Base-by-base conservation (phyloP, 2,329 filamentous ascomycete genomes). In the Aureobasidium sp. region DNA sequence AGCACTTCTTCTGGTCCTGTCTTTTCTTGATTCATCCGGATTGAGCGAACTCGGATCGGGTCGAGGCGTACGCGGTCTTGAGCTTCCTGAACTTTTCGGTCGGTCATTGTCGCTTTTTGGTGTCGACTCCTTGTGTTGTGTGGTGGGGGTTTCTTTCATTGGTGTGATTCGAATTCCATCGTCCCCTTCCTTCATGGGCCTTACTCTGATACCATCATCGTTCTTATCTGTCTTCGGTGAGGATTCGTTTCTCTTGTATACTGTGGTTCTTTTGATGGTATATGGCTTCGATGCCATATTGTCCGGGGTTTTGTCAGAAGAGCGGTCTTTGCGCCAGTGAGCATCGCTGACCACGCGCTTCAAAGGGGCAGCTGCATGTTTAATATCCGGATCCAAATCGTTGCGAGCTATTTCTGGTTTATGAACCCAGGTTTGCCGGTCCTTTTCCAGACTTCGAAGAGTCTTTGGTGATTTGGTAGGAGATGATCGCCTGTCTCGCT, bases 311-410 rank as follows among this genome's bases (percentile, higher is more conserved):
- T 60, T 58, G 38, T 61, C 63, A 24, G 58, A 49, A 10, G 53
- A 54, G 14, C 61, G 60, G 53, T 69, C 66, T 50, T 63, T 63
- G 22, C 65, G 61, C 87, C 91, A 97, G 70, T 95, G 88, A 52
- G 87, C 86, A 71, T 97, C 91, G 66, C 90, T 96, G 57, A 96
- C 82, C 51, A 97, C 88, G 58, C 90, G 82, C 76, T 95, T 96
- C 71, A 88, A 90, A 14, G 91, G 91, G 40, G 88, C 81, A 45
- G 75, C 81, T 65, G 70, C 76, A 61, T 70, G 73, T 64, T 65
- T 73, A 56, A 67, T 68, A 7, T 76, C 74, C 11, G 69, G 66
- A 45, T 74, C 67, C 40, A 74, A 62, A 54, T 71, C 68, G 45
- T 70, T 70, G 22, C 61, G 59, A 5, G 62, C 58, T 52, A 64